Conservation (phyloP, 257 asterid genomes). For the Penstemon eatonii region DNA sequence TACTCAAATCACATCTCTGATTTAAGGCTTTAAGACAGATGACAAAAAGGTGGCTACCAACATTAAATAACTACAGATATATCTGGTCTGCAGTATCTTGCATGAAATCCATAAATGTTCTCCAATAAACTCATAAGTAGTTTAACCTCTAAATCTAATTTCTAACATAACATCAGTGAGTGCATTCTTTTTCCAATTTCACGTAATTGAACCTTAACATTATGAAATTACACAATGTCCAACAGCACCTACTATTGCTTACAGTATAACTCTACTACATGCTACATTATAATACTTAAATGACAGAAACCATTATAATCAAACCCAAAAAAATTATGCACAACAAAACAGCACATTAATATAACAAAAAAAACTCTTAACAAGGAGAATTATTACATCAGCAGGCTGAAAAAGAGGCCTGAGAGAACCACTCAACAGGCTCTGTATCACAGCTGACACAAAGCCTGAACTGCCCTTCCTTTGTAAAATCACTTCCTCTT, state of each 20-base stretch:
- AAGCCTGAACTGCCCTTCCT: conserved; percentile 42
- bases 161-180: neutral
- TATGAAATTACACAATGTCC: neutral
- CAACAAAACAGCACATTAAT: neutral
- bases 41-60: conserved; percentile 1
- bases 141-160: conserved; percentile 5
- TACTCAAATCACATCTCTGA: neutral
- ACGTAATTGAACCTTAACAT: neutral
- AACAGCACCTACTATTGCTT: conserved; percentile 15
- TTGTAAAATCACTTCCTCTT: conserved; percentile 40
- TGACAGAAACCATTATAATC: neutral
- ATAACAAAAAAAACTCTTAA: conserved; percentile 15
- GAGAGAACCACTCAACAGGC: conserved; percentile 52
- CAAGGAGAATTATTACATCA: conserved; percentile 45
- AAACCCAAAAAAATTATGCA: neutral
- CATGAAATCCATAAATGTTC: neutral
- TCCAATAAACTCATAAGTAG: neutral
- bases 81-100: conserved; percentile 2
- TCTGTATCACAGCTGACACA: conserved; percentile 41
- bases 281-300: conserved; percentile 2
- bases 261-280: neutral
- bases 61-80: conserved; percentile 1
- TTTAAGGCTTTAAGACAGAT: conserved; percentile 1
- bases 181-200: neutral
- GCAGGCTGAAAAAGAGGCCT: conserved; percentile 56